Percentiles rank a stretch among this genome's conserved stretches.
phyloP scores from a whole-genome alignment of 345 rosid genomes.

The Populus tremula region DNA sequence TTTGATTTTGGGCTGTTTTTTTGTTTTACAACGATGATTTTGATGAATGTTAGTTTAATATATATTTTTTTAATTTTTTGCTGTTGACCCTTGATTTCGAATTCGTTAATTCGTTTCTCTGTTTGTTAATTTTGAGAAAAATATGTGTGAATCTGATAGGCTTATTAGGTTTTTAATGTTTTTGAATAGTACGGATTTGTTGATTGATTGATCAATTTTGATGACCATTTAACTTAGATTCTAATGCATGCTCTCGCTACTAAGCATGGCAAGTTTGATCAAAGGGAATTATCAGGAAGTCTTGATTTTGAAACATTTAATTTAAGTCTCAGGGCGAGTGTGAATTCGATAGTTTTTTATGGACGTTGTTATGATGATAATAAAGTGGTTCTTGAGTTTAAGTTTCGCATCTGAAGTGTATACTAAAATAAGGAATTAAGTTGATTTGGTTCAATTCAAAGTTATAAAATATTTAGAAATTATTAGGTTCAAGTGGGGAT shows the following conservation, averaged over 20 bases:
- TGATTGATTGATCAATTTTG: neutral
- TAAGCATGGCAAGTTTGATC: neutral
- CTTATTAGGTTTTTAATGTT: neutral
- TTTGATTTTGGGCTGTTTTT: slow-evolving; percentile 2
- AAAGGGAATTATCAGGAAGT: neutral
- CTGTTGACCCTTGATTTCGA: slow-evolving; percentile 5
- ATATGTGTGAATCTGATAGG: neutral
- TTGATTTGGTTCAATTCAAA: neutral
- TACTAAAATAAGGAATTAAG: neutral
- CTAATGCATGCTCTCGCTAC: neutral
- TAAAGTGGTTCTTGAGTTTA: neutral
- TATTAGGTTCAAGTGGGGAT: neutral
- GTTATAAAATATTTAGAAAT: neutral
- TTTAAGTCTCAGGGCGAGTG: neutral
- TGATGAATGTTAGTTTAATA: neutral
- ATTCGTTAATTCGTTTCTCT: neutral
- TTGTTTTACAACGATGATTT: neutral
- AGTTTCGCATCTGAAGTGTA: neutral
- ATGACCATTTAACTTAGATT: neutral
- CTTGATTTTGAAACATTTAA: neutral
- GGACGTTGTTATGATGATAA: neutral
- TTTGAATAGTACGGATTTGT: neutral
- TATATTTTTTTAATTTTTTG: neutral
- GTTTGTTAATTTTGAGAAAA: neutral
- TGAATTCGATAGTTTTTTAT: neutral